These are phyloP conservation scores for Sporisorium iseilematis-ciliati DNA, from an alignment of 1,284 basidiomycete species.

Conservation along the genomic window DNA sequence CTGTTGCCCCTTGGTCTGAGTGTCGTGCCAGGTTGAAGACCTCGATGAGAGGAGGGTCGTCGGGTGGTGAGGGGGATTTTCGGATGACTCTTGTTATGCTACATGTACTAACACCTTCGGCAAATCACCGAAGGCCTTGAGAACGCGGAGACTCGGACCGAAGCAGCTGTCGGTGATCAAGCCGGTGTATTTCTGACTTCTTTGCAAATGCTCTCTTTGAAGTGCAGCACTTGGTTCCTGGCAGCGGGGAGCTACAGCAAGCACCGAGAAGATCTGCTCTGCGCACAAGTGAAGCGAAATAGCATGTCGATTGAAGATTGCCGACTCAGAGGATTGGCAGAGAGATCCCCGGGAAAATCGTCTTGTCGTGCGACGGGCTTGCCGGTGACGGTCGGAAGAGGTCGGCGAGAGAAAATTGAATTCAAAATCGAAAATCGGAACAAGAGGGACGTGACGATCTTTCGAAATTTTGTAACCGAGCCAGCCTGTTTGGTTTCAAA, in stretches of 20 bases:
- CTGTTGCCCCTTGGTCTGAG: too few relatives aligned
- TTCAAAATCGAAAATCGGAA: background rate
- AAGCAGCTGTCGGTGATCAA: constrained; percentile 2
- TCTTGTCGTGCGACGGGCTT: background rate
- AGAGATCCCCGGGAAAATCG: constrained; percentile 12
- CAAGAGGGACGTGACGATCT: too few relatives aligned
- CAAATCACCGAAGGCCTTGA: too few relatives aligned
- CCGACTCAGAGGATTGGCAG: background rate
- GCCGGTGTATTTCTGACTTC: background rate
- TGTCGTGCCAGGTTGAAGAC: too few relatives aligned
- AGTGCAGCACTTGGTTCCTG: background rate
- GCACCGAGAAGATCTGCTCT: too few relatives aligned
- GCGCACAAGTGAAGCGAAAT: too few relatives aligned
- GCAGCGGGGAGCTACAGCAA: background rate
- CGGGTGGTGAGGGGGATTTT: too few relatives aligned
- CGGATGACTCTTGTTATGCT: background rate
- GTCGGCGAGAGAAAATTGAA: constrained; percentile 20
- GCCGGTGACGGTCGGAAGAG: constrained; percentile 31
- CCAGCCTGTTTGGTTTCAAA: background rate
- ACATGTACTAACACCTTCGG: background rate
- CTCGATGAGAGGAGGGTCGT: too few relatives aligned
- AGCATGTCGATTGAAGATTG: constrained; percentile 9
- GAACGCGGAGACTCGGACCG: constrained; percentile 6
- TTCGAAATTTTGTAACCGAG: constrained; percentile 1
- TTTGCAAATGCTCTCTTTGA: background rate